Evolutionary conservation across 1,139 yeast species (phyloP), one percentile per base, ranked within the genome.

Genomic region (Schizosaccharomyces versatilis): DNA sequence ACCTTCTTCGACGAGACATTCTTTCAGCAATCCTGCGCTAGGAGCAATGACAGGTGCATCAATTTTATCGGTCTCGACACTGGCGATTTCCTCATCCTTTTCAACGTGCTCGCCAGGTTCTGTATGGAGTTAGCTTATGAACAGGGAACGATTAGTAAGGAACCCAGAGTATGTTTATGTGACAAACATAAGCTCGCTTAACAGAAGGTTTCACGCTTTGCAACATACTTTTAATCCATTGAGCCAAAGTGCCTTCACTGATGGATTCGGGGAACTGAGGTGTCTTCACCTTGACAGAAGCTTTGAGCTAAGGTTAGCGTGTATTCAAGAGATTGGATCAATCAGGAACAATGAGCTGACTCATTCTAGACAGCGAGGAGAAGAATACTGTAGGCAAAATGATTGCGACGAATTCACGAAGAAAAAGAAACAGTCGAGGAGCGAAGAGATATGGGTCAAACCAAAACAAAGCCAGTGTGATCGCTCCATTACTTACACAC

Each of bases 221-320:
- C 32, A 7, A 58, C 61, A 14, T 56, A 58, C 62, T 61, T 64
- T 71, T 71, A 62, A 78, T 75, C 70, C 78, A 86, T 56, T 85
- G 81, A 60, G 85, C 74, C 62, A 90, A 76, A 54, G 97, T 85
- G 68, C 99, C 99, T 70, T 90, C 99, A 54, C 96, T 85, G 66
- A 90, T 82, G 55, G 97, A 88, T 71, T 90, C 99, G 54, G 98
- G 98, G 96, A 90, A 86, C 62, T 85, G 94, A 54, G 99, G 99
- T 42, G 90, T 98, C 69, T 86, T 84, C 57, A 90, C 57, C 17
- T 40, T 40, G 41, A 40, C 6, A n/a, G 41, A 40, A n/a, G 14
- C 41, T 40, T 2, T 40, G 6, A 40, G 32, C 32, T n/a, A 24
- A 24, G 32, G 32, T 24, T 24, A 24, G 32, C 32, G 5, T 24